Percentiles rank a stretch among this genome's conserved stretches.
Conservation (phyloP, 495 filamentous ascomycete genomes). For the Recurvomyces mirabilis region DNA sequence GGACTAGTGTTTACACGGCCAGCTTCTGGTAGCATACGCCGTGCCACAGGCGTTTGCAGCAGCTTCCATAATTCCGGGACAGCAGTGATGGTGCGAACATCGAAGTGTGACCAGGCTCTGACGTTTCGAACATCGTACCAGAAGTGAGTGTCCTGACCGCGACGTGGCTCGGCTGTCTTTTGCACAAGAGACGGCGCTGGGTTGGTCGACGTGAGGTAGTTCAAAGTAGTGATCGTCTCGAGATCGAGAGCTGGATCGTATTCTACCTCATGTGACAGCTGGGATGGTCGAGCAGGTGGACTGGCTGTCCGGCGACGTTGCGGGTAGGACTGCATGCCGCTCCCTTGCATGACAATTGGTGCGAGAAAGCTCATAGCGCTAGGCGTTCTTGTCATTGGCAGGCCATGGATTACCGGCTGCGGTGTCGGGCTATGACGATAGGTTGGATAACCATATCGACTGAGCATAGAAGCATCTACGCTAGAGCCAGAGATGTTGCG, state of each 20-base stretch:
- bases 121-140: constrained; percentile 94
- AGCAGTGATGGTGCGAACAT: constrained; percentile 55
- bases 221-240: constrained; percentile 56
- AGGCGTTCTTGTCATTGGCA: constrained; percentile 17
- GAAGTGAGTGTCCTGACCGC: constrained; percentile 66
- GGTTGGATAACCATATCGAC: constrained; percentile 65
- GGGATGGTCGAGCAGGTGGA: constrained; percentile 34
- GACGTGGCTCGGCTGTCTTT: constrained; percentile 55
- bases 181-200: constrained; percentile 73
- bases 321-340: constrained; percentile 22
- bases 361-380: constrained; percentile 24
- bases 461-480: constrained; percentile 54
- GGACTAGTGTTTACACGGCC: constrained; percentile 44
- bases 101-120: constrained; percentile 70
- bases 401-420: constrained; percentile 43
- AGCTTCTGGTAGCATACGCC: constrained; percentile 51
- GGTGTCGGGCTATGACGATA: constrained; percentile 49
- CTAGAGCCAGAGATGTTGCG: constrained; percentile 47
- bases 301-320: constrained; percentile 27
- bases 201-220: constrained; percentile 68
- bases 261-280: constrained; percentile 33
- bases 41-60: constrained; percentile 58
- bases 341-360: constrained; percentile 17
- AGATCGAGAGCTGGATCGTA: constrained; percentile 14
- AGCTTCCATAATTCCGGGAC: constrained; percentile 61